Base-by-base conservation (phyloP, 495 filamentous ascomycete genomes). In the Penicillium canariense region DNA sequence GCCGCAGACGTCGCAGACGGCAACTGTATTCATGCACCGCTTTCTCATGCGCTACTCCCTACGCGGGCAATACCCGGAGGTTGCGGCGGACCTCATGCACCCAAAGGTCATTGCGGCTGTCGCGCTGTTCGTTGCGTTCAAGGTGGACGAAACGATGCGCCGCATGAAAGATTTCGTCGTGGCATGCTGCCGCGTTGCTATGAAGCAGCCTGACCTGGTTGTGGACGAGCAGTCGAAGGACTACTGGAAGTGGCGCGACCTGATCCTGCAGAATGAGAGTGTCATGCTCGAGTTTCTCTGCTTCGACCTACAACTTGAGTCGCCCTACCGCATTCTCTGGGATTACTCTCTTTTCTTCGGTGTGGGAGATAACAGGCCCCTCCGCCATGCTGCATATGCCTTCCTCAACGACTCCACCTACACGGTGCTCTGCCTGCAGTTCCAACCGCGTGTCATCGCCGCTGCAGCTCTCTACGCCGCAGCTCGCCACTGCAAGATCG, bases 141-240 rank as follows among this genome's bases (percentile, higher is more conserved):
- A 98, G 71, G 92, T 95, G 5, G 94, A 97, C 59, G 94, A 98
- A 66, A 93, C 92, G 65, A 90, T 89, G 63, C 88, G 92, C 25
- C 95, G 94, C 61, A 95, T 96, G 61, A 91, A 88, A 60, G 91
- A 97, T 55, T 75, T 98, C 28, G 89, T 98, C 52, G 83, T 96
- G 20, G 89, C 92, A 0, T 95, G 93, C 62, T 91, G 90, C 45
- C 90, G 91, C 55, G 92, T 96, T 12, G 95, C 93, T 26, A 93
- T 96, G 67, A 97, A 98, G 72, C 87, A 97, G 60, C 76, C 87
- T 7, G 86, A 89, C 61, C 80, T 96, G 48, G 69, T 87, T 10
- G 87, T 98, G 22, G 93, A 97, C 63, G 94, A 96, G 68, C 91
- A 97, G 67, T 89, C 86, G 36, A 97, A 96, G 58, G 94, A 97